phyloP scores from a whole-genome alignment of 1,284 basidiomycete genomes.

The Ganoderma lingzhi region DNA sequence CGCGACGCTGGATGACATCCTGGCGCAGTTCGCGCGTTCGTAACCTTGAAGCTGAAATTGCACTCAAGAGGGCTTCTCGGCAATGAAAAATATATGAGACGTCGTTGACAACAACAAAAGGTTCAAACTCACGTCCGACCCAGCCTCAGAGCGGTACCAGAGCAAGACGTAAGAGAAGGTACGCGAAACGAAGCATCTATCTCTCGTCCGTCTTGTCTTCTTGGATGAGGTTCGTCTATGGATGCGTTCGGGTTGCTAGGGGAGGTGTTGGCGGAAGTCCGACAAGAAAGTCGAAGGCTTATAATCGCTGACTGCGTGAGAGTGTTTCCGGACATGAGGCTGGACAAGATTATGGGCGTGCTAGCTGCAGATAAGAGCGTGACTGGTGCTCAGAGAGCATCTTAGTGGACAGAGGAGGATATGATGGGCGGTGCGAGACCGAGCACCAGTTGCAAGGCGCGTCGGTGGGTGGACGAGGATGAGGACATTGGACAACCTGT shows the following conservation, averaged over 20 bases:
- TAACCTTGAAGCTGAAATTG: not conserved
- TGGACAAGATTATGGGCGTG: not conserved
- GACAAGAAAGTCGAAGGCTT: conserved; percentile 1
- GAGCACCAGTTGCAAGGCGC: not conserved
- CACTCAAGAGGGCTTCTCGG: not conserved
- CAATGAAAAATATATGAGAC: not conserved
- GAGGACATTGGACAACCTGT: not conserved
- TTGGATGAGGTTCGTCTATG: not conserved
- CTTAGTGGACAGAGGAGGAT: not conserved
- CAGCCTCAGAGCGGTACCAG: not conserved
- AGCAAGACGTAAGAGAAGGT: not conserved
- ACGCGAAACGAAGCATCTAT: conserved; percentile 23
- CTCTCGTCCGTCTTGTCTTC: conserved; percentile 3
- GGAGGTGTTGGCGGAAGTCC: conserved; percentile 18
- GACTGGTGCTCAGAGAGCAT: not conserved
- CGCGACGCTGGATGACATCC: not conserved
- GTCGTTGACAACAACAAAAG: not conserved
- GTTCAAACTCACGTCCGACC: not conserved
- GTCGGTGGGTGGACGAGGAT: not conserved
- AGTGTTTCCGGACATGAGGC: conserved; percentile 10
- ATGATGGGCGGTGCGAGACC: not conserved
- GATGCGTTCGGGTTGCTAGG: conserved; percentile 22
- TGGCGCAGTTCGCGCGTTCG: not conserved
- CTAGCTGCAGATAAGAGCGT: conserved; percentile 5
- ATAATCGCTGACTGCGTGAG: conserved; percentile 26